Percentiles rank a stretch among this genome's conserved stretches.
phyloP scores from a whole-genome alignment of 2,329 filamentous ascomycete species.

The Colletotrichum sp. region DNA sequence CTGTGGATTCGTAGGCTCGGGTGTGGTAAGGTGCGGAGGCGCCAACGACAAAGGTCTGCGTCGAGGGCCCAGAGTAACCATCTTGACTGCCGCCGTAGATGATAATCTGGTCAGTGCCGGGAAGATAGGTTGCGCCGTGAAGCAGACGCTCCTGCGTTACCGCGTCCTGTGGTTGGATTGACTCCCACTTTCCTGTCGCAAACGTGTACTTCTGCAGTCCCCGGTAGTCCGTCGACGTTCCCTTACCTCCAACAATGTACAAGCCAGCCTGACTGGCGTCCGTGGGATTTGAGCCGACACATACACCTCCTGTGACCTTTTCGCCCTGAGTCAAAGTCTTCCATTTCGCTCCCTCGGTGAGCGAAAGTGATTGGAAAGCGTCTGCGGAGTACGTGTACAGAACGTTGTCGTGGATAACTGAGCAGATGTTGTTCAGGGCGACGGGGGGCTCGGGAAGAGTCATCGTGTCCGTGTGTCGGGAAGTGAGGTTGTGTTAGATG shows the following conservation, averaged over 20 bases:
- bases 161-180: constrained; percentile 44
- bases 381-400: constrained; percentile 82
- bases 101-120: constrained; percentile 72
- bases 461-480: constrained; percentile 55
- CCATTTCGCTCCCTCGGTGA: constrained; percentile 78
- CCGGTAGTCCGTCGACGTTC: constrained; percentile 59
- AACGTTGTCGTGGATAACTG: constrained; percentile 79
- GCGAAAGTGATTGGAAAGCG: constrained; percentile 75
- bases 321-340: constrained; percentile 67
- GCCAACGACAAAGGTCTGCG: constrained; percentile 77
- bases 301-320: constrained; percentile 76
- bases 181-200: constrained; percentile 58
- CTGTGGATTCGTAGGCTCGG: constrained; percentile 60
- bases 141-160: constrained; percentile 73
- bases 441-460: constrained; percentile 72
- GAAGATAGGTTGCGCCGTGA: constrained; percentile 80
- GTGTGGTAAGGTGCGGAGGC: constrained; percentile 70
- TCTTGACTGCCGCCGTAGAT: constrained; percentile 80
- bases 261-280: constrained; percentile 67
- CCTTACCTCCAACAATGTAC: constrained; percentile 81
- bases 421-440: constrained; percentile 79
- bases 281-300: constrained; percentile 72
- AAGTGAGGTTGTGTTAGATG: neutral
- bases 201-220: constrained; percentile 76
- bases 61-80: constrained; percentile 61